Percentiles rank a stretch among this genome's conserved stretches.
phyloP scores from a whole-genome alignment of 805 yeast genomes.

The Suhomyces sp. region DNA sequence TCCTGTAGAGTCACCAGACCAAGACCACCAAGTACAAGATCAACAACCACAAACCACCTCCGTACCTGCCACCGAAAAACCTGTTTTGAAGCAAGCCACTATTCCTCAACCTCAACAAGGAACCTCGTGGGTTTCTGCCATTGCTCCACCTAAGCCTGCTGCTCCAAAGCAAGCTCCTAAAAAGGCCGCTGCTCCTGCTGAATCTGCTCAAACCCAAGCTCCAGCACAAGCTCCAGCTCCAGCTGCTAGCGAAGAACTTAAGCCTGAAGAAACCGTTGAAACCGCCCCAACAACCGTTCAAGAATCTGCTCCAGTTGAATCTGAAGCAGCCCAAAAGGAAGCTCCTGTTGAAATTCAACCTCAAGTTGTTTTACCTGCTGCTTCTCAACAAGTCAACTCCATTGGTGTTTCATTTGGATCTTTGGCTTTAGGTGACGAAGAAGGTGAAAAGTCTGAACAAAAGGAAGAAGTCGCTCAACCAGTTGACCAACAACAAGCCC shows the following conservation, averaged over 20 bases:
- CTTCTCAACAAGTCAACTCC: constrained; percentile 43
- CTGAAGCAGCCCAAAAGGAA: constrained; percentile 11
- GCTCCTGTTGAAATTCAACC: constrained; percentile 21
- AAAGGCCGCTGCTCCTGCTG: constrained; percentile 1
- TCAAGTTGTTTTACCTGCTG: constrained; percentile 50
- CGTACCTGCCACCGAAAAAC: constrained; percentile 9
- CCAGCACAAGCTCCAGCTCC: constrained; percentile 2
- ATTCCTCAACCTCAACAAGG: constrained; percentile 47
- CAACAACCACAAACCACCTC: constrained; percentile 2
- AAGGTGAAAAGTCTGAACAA: constrained; percentile 17
- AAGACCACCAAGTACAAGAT: constrained; percentile 8
- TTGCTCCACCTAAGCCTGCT: constrained; percentile 41
- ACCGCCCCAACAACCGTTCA: constrained; percentile 4
- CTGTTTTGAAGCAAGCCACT: constrained; percentile 36
- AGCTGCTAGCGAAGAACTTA: constrained; percentile 1
- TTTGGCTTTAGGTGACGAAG: constrained; percentile 46
- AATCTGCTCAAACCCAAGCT: neutral
- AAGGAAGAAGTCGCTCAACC: constrained; percentile 5
- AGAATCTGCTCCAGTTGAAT: constrained; percentile 9
- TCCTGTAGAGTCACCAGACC: constrained; percentile 6
- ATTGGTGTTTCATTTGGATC: constrained; percentile 67
- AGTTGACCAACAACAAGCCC: constrained; percentile 5
- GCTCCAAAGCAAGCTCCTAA: constrained; percentile 7
- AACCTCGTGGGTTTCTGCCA: constrained; percentile 67
- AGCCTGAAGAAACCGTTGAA: neutral